Conservation (phyloP, 352 stramenopile species). For the Phytophthora cryptogea region DNA sequence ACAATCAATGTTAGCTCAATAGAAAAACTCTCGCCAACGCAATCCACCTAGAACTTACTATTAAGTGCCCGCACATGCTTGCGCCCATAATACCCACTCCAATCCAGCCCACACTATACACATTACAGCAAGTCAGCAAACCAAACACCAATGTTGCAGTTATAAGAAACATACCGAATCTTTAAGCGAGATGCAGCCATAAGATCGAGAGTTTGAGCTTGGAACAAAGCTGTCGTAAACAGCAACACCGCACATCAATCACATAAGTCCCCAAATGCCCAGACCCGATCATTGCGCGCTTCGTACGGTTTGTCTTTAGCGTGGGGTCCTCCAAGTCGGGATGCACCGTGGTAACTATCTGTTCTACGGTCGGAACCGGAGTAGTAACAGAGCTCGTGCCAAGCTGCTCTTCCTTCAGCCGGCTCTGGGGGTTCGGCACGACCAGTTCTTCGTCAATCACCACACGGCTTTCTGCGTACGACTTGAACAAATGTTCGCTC, state of each 20-base stretch:
- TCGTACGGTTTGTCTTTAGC: slow-evolving; percentile 56
- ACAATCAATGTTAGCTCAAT: slow-evolving; percentile 2
- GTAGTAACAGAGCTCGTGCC: slow-evolving; percentile 9
- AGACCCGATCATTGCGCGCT: slow-evolving; percentile 1
- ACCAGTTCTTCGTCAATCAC: slow-evolving; percentile 85
- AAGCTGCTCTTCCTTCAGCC: slow-evolving; percentile 54
- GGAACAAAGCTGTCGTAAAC: slow-evolving; percentile 50
- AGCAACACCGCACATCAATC: slow-evolving; percentile 14
- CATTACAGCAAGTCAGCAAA: neutral
- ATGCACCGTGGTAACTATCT: slow-evolving; percentile 30
- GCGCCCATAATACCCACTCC: slow-evolving; percentile 89
- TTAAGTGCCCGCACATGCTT: slow-evolving; percentile 88
- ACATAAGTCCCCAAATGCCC: neutral
- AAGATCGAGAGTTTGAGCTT: slow-evolving; percentile 59
- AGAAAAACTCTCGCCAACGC: neutral
- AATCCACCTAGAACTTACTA: slow-evolving; percentile 46
- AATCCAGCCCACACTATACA: slow-evolving; percentile 80
- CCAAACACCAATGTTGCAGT: too few species aligned
- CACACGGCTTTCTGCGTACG: slow-evolving; percentile 84
- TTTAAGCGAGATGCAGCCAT: slow-evolving; percentile 63
- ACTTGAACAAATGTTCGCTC: slow-evolving; percentile 87
- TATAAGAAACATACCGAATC: slow-evolving; percentile 41
- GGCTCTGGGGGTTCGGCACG: slow-evolving; percentile 44
- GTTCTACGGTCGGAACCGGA: slow-evolving; percentile 35
- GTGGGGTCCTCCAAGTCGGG: slow-evolving; percentile 58